A percentile compares a stretch with the other conserved stretches of the same genome.
These are phyloP conservation scores for Chlamydomonas incerta DNA, from an alignment of 139 green algal species.

Conservation along the genomic window DNA sequence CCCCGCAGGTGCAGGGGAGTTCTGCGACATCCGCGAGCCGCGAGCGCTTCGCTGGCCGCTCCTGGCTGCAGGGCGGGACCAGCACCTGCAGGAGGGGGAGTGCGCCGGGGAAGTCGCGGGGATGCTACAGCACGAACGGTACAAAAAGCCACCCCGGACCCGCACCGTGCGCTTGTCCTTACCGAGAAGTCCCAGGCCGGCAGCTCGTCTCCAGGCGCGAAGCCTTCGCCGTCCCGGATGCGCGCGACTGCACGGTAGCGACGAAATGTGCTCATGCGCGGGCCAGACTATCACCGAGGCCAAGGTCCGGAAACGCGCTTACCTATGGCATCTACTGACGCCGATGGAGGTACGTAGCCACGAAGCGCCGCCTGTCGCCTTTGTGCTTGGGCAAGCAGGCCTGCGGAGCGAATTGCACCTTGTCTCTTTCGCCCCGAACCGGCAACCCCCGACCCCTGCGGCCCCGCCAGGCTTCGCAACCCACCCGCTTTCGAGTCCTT, in stretches of 20 bases:
- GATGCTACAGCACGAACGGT: constrained; percentile 18
- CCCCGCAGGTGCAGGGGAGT: no score
- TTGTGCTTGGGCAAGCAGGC: no score
- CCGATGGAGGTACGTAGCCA: constrained; percentile 23
- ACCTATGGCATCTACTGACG: constrained; percentile 26
- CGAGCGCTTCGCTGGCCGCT: constrained; percentile 10
- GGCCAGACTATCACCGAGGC: background rate
- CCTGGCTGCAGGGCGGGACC: background rate
- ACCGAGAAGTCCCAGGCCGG: constrained; percentile 30
- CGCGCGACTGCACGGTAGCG: constrained; percentile 30
- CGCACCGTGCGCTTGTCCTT: background rate
- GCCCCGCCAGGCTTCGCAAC: background rate
- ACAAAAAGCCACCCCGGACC: background rate
- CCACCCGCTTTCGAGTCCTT: constrained; percentile 20
- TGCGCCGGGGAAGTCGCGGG: background rate
- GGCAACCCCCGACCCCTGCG: no score
- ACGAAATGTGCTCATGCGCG: background rate
- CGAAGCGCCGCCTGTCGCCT: constrained; percentile 18
- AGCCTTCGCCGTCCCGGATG: constrained; percentile 32
- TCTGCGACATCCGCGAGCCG: background rate
- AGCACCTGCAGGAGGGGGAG: background rate
- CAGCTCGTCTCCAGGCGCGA: constrained; percentile 12
- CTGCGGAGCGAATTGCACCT: background rate
- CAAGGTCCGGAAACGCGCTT: background rate
- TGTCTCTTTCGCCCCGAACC: background rate